Percentiles rank a stretch among this genome's conserved stretches.
Evolutionary conservation across 169 alveolate genomes (phyloP).

Genomic region (Toxoplasma gondii): DNA sequence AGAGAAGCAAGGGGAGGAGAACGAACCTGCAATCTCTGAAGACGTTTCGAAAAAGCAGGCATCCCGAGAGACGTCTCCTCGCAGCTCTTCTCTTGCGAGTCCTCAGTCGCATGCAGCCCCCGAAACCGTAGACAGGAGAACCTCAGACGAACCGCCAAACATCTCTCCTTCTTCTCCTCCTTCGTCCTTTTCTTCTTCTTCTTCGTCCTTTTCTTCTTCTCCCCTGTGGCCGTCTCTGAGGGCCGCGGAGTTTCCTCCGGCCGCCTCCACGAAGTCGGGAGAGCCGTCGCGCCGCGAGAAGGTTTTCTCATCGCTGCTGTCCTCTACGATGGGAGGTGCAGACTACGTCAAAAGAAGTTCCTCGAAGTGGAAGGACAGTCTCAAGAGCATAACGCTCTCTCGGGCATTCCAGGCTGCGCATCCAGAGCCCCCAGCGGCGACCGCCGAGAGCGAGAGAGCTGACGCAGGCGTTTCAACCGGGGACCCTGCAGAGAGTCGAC

Average conservation of each 20-base stretch:
- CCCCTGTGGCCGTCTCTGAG: not conserved
- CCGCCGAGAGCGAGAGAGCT: not conserved
- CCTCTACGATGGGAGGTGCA: not conserved
- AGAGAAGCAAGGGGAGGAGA: not conserved
- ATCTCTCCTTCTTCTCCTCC: not conserved
- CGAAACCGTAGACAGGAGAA: too few species aligned
- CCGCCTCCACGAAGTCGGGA: not conserved
- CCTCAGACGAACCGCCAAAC: too few species aligned
- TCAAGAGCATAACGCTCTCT: not conserved
- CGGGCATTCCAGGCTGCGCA: not conserved
- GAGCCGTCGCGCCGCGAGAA: not conserved
- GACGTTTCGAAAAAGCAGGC: not conserved
- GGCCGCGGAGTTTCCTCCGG: not conserved
- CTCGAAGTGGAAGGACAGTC: not conserved
- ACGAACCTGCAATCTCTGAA: not conserved
- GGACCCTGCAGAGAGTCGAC: not conserved
- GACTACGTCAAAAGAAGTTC: conserved; percentile 1
- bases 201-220: not conserved
- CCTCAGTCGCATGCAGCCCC: too few species aligned
- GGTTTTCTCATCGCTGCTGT: conserved; percentile 7
- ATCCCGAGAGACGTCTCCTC: not conserved
- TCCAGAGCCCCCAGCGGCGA: not conserved
- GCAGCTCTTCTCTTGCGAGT: not conserved
- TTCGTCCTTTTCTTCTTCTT: not conserved
- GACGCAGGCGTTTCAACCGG: not conserved